These are phyloP conservation scores for Umbelopsis vinacea DNA, from an alignment of 192 early-diverging fungal genomes.

Conservation along the genomic window DNA sequence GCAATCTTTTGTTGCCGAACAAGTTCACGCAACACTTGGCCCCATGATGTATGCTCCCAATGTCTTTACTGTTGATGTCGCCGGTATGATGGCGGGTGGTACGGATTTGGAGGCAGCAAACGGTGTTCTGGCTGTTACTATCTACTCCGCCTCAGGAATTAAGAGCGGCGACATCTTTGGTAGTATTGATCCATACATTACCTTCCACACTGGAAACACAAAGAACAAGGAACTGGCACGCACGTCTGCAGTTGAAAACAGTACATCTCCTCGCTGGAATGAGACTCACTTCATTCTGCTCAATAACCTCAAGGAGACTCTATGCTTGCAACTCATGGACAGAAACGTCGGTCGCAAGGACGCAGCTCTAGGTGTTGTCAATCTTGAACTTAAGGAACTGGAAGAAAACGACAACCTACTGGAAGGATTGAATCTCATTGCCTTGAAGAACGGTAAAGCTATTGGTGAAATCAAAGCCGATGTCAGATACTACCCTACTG, in stretches of 20 bases:
- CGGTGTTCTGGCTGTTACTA: conserved; percentile 83
- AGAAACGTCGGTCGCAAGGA: conserved; percentile 77
- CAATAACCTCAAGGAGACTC: conserved; percentile 71
- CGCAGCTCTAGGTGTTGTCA: conserved; percentile 67
- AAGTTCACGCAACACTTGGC: conserved; percentile 70
- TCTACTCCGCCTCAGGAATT: conserved; percentile 81
- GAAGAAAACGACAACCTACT: conserved; percentile 44
- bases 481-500: conserved; percentile 45
- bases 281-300: conserved; percentile 79
- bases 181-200: conserved; percentile 87
- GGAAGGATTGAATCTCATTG: conserved; percentile 44
- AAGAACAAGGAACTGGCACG: conserved; percentile 64
- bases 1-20: conserved; percentile 73
- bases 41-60: conserved; percentile 90
- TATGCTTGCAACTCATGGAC: conserved; percentile 85
- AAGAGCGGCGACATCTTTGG: conserved; percentile 89
- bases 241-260: conserved; percentile 74
- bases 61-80: conserved; percentile 77
- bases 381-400: conserved; percentile 52
- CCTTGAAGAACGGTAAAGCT: conserved; percentile 42
- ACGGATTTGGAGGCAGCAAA: conserved; percentile 70
- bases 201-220: conserved; percentile 63
- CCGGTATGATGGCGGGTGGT: conserved; percentile 72
- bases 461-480: conserved; percentile 50
- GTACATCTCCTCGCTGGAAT: conserved; percentile 85